Percentiles rank a stretch among this genome's conserved stretches.
These are phyloP conservation scores for Dacryopinax spathularia DNA, from an alignment of 768 basidiomycete species.

Conservation along the genomic window DNA sequence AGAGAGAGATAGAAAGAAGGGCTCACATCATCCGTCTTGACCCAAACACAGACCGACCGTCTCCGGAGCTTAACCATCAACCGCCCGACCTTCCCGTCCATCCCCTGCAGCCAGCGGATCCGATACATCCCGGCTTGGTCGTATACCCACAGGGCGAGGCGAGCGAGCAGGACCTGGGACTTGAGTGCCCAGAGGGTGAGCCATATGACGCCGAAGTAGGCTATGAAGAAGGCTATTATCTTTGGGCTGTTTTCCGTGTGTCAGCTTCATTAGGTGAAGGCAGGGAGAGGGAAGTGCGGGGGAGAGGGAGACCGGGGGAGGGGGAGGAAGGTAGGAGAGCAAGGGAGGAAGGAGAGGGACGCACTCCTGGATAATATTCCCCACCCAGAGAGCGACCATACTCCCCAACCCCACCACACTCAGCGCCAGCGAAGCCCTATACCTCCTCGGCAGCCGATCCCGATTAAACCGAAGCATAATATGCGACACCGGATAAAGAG, in stretches of 20 bases:
- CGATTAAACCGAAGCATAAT: slow-evolving; percentile 52
- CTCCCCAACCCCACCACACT: slow-evolving; percentile 34
- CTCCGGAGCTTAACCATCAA: slow-evolving; percentile 35
- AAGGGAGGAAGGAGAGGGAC: no score
- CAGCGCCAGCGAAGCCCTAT: slow-evolving; percentile 28
- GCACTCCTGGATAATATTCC: slow-evolving; percentile 38
- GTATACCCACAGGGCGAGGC: slow-evolving; percentile 46
- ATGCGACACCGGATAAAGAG: slow-evolving; percentile 46
- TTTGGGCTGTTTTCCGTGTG: not conserved
- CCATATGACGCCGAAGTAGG: slow-evolving; percentile 42
- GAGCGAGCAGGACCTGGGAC: slow-evolving; percentile 40
- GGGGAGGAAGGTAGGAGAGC: no score
- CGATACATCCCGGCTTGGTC: slow-evolving; percentile 42
- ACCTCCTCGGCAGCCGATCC: slow-evolving; percentile 37
- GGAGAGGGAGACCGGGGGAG: slow-evolving; percentile 8
- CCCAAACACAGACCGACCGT: slow-evolving; percentile 46
- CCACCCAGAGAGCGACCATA: slow-evolving; percentile 34
- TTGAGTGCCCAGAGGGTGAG: slow-evolving; percentile 36
- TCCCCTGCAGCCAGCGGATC: slow-evolving; percentile 26
- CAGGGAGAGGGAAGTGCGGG: not conserved
- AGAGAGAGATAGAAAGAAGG: not conserved
- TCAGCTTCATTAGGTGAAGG: no score
- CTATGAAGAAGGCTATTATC: slow-evolving; percentile 37
- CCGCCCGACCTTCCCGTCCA: slow-evolving; percentile 32
- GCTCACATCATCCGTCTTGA: slow-evolving; percentile 52